Conservation (phyloP, 2,329 filamentous ascomycete genomes). For the Aotearoamyces nothofagi region DNA sequence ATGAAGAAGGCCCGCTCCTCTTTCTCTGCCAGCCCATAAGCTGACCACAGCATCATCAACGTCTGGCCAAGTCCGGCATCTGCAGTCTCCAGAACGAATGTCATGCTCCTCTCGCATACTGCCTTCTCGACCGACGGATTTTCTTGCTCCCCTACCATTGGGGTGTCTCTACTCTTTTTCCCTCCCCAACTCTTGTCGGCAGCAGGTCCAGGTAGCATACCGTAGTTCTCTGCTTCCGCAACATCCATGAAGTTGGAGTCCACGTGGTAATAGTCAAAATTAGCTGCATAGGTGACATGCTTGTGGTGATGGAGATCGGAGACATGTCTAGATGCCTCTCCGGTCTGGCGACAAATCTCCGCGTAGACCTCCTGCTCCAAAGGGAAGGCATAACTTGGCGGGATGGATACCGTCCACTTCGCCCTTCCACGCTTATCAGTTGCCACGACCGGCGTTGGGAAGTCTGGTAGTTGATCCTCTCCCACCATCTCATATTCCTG, state of each 20-base stretch:
- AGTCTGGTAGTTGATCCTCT: conserved; percentile 49
- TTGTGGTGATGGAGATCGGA: conserved; percentile 30
- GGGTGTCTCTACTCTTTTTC: conserved; percentile 17
- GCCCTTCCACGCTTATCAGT: conserved; percentile 46
- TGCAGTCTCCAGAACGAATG: conserved; percentile 58
- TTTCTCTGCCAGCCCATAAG: conserved; percentile 63
- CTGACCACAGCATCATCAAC: conserved; percentile 68
- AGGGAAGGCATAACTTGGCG: conserved; percentile 49
- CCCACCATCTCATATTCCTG: conserved; percentile 52
- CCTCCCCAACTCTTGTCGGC: conserved; percentile 10
- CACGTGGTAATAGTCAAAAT: conserved; percentile 38
- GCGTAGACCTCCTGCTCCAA: conserved; percentile 49
- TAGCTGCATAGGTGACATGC: conserved; percentile 27
- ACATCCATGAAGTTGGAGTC: conserved; percentile 65
- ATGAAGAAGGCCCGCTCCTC: conserved; percentile 70
- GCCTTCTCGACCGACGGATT: conserved; percentile 29
- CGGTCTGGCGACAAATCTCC: conserved; percentile 53
- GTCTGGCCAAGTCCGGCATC: conserved; percentile 67
- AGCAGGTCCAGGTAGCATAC: conserved; percentile 34
- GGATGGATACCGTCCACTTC: conserved; percentile 74
- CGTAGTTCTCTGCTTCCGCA: conserved; percentile 49
- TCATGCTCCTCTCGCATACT: conserved; percentile 56
- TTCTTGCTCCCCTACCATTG: conserved; percentile 32
- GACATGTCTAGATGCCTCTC: conserved; percentile 45
- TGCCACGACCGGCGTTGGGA: conserved; percentile 58